Evolutionary conservation across 352 stramenopile genomes (phyloP), one percentile per base, ranked within the genome.

Genomic region (Globisporangium heterothallicum): DNA sequence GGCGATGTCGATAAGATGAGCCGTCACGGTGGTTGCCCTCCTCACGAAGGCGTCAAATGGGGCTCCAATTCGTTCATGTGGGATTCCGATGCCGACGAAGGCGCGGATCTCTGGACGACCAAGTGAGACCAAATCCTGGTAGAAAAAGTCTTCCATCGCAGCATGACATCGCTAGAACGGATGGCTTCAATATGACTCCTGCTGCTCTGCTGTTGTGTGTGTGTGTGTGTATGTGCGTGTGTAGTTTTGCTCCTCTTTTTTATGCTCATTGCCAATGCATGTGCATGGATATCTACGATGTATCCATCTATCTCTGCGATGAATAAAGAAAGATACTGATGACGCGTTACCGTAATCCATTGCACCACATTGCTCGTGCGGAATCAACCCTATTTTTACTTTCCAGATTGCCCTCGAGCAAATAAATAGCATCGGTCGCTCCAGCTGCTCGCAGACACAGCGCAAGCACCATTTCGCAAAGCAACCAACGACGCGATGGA

Each of bases 51-150:
- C n/a, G 51, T 89, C 61, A 94, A 92, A 53, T 94, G 80, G 78
- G 84, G 81, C 16, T 67, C 79, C 47, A 94, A 94, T 55, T 88
- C 71, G 53, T 94, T 94, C 63, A 89, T 88, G 79, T 94, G 84
- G 84, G 71, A 94, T 55, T 78, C 82, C 40, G 81, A 92, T 42
- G 74, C 81, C 8, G 74, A 87, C 50, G 84, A 94, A 76, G 81
- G 79, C 22, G 75, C 75, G 24, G 67, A 89, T 57, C 65, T 92
- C 8, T 92, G 83, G 83, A 85, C 72, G 19, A 88, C 72, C 49
- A 88, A 88, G 73, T 88, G 68, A 70, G 40, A 10, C 9, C 6
- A 38, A 45, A 32, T n/a, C n/a, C 12, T 38, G 32, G 12, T 38
- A 47, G 22, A 35, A 26, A 6, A n/a, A 35, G 32, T 4, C 18